Evolutionary conservation across 352 stramenopile genomes (phyloP), one percentile per base, ranked within the genome.

Genomic region (Poterioochromonas sp.): DNA sequence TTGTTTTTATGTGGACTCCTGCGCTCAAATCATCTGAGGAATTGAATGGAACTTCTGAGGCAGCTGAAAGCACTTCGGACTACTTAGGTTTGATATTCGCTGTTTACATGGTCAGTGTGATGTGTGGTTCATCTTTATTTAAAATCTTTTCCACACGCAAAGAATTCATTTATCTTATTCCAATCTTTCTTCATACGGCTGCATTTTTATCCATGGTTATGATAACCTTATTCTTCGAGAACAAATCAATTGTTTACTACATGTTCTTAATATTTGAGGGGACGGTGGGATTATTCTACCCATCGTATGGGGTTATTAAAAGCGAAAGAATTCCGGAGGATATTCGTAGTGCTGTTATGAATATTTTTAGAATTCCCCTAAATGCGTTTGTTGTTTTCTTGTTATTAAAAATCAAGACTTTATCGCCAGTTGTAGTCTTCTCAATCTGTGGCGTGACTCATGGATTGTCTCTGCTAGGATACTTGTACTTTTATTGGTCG

Each of bases 1-100:
- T 94, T 82, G 89, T 94, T 8, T 94, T 94, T 80, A 91, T 92
- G 85, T 94, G 90, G 90, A 93, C 89, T 8, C 90, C 90, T 32
- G 86, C 87, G 0, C 83, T 93, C 12, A 79, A 81, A 58, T 34
- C 3, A 22, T 22, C 11, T 22, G 29, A 44, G 51, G 76, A 73
- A 80, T 37, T 11, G 62, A 32, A 68, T 39, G 79, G 15, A 22
- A 53, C 49, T 18, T 53, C 29, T 8, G 29, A 53, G 47, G n/a
- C n/a, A n/a, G 81, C 84, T 18, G 62, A 71, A 8, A 70, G 82
- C 26, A 83, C 79, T 0, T 78, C 83, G 26, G 70, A 89, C 29
- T 87, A 88, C n/a, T 90, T 92, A 83, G 90, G 90, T 68, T 63
- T 91, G 43, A 92, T 94, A 34, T 94, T 94, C 83, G 83, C 86